Base-by-base conservation (phyloP, 805 yeast genomes). In the Candida germanica region DNA sequence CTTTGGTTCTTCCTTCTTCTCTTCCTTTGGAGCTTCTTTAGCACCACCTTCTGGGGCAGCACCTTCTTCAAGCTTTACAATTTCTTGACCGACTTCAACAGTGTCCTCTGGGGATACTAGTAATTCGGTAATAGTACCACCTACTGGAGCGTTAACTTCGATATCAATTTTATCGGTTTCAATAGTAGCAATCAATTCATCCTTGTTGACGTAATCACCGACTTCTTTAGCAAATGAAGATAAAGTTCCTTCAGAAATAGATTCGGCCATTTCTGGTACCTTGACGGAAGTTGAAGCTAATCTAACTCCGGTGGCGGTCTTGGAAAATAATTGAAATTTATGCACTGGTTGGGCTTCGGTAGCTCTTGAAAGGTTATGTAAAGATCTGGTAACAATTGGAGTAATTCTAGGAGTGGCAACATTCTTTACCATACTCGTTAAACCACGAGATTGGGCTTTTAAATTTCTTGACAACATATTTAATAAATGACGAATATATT, bases 181-280 rank as follows among this genome's bases (percentile, higher is more conserved):
- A 52, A 93, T 91, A 47, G 97, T 89, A 40, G 98, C 98, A 50
- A 93, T 73, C 47, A 85, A 79, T 68, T 91, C 98, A 63, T 91
- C 98, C 49, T 69, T 78, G 40, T 74, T 77, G 38, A 91, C 91
- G 52, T 66, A 88, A 42, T 91, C 98, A 48, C 98, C 98, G 43
- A 88, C 87, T 43, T 77, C 66, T 58, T 82, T 83, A 47, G 71
- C 67, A 56, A 69, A 82, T 12, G 75, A 47, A 44, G 86, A 71
- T 48, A 93, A 75, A 33, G 98, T 87, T 59, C 98, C 98, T 65
- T 93, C 98, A 27, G 96, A 87, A 57, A 93, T 83, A 33, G 97
- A 89, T 69, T 93, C 98, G 29, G 98, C 98, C 97, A 93, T 88
- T 47, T 87, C 94, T 32, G 98, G 98, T 15, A 93, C 98, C 63